A percentile compares a stretch with the other conserved stretches of the same genome.
Evolutionary conservation across 495 filamentous ascomycete genomes (phyloP).

Genomic region (Emericellopsis terricola): DNA sequence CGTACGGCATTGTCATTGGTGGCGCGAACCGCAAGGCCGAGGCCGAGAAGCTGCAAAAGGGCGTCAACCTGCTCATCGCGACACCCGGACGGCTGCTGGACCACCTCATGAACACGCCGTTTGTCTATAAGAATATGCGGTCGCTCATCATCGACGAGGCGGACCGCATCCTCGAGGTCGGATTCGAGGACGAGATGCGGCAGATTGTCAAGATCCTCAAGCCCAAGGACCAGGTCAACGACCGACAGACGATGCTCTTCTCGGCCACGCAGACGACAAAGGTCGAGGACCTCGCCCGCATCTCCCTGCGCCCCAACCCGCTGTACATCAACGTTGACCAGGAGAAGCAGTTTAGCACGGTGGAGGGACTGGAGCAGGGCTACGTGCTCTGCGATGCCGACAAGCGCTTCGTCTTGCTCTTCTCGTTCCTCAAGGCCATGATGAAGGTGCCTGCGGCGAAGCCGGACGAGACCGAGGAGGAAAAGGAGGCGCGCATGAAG

Average conservation of each 20-base stretch:
- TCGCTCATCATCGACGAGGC: conserved; percentile 84
- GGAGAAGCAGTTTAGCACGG: conserved; percentile 35
- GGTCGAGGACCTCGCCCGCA: conserved; percentile 87
- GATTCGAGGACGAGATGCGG: conserved; percentile 97
- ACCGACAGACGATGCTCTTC: conserved; percentile 92
- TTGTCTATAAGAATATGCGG: conserved; percentile 85
- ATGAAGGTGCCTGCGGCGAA: too few species aligned
- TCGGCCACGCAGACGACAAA: conserved; percentile 97
- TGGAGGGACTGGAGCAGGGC: conserved; percentile 85
- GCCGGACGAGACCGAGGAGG: too few species aligned
- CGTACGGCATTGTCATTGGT: conserved; percentile 85
- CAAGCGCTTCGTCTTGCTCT: conserved; percentile 83
- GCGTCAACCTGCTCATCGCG: conserved; percentile 84
- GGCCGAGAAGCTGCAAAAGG: conserved; percentile 84
- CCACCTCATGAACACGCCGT: conserved; percentile 86
- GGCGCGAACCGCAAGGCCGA: conserved; percentile 84
- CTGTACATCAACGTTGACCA: conserved; percentile 87
- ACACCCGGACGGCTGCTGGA: conserved; percentile 88
- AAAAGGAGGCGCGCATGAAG: too few species aligned
- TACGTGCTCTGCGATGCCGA: conserved; percentile 88
- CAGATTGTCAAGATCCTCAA: conserved; percentile 85
- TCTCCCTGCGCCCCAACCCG: conserved; percentile 80
- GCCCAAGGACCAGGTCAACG: conserved; percentile 43
- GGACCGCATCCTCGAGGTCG: conserved; percentile 86
- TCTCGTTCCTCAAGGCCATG: conserved; percentile 85